Percentiles rank a stretch among this genome's conserved stretches.
These are phyloP conservation scores for Spergularia marina DNA, from an alignment of 148 eudicot species.

Conservation along the genomic window DNA sequence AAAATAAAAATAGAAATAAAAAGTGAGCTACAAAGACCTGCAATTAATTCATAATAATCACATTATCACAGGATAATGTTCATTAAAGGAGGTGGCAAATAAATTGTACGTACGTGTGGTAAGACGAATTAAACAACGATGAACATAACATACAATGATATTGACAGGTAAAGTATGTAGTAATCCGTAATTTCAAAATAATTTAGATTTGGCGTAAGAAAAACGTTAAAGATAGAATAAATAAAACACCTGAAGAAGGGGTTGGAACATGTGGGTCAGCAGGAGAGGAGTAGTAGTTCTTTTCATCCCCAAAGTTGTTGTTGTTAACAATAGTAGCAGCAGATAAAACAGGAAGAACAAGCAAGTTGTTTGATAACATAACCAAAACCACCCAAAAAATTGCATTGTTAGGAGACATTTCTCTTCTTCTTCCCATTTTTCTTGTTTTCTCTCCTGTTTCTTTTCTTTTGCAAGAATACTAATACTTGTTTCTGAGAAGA, in stretches of 20 bases:
- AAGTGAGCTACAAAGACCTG: too few species aligned
- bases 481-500: neutral
- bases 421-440: constrained; percentile 17
- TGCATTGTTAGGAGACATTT: neutral
- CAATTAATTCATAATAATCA: too few species aligned
- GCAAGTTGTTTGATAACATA: constrained; percentile 20
- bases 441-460: neutral
- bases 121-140: too few species aligned
- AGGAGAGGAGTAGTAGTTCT: constrained; percentile 30
- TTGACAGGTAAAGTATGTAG: too few species aligned
- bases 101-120: too few species aligned
- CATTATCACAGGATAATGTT: too few species aligned
- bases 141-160: too few species aligned
- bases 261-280: constrained; percentile 19
- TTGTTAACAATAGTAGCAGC: neutral
- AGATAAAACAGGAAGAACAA: constrained; percentile 22
- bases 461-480: too few species aligned
- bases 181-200: too few species aligned
- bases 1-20: too few species aligned
- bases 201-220: too few species aligned
- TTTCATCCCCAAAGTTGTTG: constrained; percentile 13
- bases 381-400: constrained; percentile 20
- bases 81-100: too few species aligned
- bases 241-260: constrained; percentile 23
- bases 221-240: neutral